Evolutionary conservation across 305 asterid genomes (phyloP).

Genomic region (Solanum hybrid): DNA sequence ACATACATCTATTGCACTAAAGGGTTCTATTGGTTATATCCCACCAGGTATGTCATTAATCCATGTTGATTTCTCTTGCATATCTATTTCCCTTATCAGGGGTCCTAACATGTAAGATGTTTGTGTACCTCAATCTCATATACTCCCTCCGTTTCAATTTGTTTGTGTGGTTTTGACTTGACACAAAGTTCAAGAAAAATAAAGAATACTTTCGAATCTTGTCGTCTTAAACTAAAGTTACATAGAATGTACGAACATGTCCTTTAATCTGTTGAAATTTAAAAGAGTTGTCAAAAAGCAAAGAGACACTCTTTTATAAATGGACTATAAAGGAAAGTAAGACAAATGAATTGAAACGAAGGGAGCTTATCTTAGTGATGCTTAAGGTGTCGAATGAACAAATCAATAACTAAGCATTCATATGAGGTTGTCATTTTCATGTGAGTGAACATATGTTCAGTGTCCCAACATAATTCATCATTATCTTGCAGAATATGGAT

Average conservation of each 20-base stretch:
- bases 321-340: too few species aligned
- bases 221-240: neutral
- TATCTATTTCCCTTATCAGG: neutral
- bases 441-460: neutral
- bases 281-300: neutral
- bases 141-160: neutral
- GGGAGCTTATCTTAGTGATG: neutral
- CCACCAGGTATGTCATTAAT: slow-evolving; percentile 30
- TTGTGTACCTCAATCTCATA: neutral
- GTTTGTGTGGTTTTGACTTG: neutral
- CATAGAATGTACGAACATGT: neutral
- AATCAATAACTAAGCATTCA: neutral
- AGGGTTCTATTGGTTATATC: slow-evolving; percentile 36
- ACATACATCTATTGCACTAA: slow-evolving; percentile 19
- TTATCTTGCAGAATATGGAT: neutral
- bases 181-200: neutral
- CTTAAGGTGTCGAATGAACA: neutral
- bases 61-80: neutral
- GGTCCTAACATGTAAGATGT: neutral
- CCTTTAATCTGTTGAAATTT: neutral
- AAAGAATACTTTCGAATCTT: too few species aligned
- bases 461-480: neutral
- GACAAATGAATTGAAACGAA: neutral
- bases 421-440: neutral
- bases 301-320: too few species aligned